Conservation (phyloP, 1,284 basidiomycete species). For the Trichosporon sp. region DNA sequence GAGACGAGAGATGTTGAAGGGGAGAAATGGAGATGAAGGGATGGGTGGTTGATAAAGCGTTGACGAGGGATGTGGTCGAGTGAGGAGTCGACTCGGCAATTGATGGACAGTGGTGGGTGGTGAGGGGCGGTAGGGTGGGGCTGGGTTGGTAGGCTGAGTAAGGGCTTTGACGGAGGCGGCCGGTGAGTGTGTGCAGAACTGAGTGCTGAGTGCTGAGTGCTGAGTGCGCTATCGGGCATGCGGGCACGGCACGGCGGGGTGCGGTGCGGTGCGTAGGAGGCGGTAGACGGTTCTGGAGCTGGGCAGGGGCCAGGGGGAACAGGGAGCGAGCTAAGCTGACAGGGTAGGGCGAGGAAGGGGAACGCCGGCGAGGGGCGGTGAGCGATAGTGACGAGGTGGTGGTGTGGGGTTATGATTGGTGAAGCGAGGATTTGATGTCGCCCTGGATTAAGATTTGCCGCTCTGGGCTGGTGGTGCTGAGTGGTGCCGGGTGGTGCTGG, state of each 20-base stretch:
- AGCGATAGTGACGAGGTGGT: background rate
- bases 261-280: background rate
- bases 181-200: background rate
- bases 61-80: constrained; percentile 1
- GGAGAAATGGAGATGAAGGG: background rate
- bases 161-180: constrained; percentile 2
- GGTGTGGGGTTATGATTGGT: constrained; percentile 1
- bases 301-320: background rate
- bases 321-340: constrained; percentile 3
- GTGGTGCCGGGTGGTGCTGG: background rate
- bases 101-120: background rate
- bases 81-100: constrained; percentile 14
- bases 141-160: constrained; percentile 4
- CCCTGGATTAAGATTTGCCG: background rate
- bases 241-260: background rate
- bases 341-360: background rate
- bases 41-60: constrained; percentile 4
- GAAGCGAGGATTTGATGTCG: too few relatives aligned
- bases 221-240: background rate
- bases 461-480: background rate
- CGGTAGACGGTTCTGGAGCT: constrained; percentile 11
- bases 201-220: background rate
- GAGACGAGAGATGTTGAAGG: background rate
- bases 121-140: constrained; percentile 9
- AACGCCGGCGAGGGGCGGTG: constrained; percentile 5